Evolutionary conservation across 2,329 filamentous ascomycete genomes (phyloP).

Genomic region (Aspergillus felis): DNA sequence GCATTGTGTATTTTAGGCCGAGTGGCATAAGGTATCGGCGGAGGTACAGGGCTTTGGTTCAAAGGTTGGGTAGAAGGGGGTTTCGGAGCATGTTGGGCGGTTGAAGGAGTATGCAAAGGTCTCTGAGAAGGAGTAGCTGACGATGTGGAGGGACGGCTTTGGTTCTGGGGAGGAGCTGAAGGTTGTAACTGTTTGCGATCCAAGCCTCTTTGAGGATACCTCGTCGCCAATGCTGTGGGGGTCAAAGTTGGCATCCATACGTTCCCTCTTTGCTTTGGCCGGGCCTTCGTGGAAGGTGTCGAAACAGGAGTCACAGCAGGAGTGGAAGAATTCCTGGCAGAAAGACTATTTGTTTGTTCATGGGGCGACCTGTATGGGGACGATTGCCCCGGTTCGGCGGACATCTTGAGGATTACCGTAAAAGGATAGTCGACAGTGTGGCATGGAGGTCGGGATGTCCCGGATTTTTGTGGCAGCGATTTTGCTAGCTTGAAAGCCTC

Average conservation of each 20-base stretch:
- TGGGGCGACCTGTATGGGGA: no score
- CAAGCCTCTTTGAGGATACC: not conserved
- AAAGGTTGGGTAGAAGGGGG: conserved; percentile 29
- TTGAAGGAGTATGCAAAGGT: not conserved
- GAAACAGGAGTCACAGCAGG: no score
- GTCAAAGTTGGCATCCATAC: not conserved
- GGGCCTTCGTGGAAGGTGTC: not conserved
- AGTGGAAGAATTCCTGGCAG: no score
- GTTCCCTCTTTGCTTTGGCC: not conserved
- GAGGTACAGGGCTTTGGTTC: conserved; percentile 14
- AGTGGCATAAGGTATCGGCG: not conserved
- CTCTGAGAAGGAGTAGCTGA: not conserved
- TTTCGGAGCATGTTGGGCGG: not conserved
- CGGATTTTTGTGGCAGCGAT: not conserved
- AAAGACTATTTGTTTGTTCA: no score
- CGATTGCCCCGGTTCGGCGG: not conserved
- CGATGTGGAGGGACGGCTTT: not conserved
- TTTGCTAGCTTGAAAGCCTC: not conserved
- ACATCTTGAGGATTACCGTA: not conserved
- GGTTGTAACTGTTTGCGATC: not conserved
- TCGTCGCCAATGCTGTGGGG: not conserved
- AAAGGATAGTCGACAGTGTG: not conserved
- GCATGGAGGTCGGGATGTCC: not conserved
- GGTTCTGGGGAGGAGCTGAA: not conserved
- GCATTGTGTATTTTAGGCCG: not conserved